Evolutionary conservation across 768 basidiomycete genomes (phyloP), one percentile per base, ranked within the genome.

Genomic region (Tylopilus felleus): DNA sequence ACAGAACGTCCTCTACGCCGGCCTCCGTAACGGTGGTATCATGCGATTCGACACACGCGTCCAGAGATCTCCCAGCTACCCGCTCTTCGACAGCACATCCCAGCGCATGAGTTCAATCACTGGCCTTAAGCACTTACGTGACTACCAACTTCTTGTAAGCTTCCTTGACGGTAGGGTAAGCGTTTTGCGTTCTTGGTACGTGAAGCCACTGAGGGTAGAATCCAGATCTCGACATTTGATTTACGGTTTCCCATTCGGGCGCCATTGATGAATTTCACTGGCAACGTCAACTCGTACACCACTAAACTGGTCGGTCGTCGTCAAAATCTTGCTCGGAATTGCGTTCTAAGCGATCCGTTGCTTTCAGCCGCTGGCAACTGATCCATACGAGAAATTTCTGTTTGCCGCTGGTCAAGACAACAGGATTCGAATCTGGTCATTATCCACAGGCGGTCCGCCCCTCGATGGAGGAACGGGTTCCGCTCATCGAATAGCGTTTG

Each of bases 361-460:
- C 39, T 41, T 43, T 25, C 60, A 90, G 88, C 87, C 87, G 6
- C 73, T 88, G 7, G 72, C 79, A 1, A 62, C 81, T 17, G 86
- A 89, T 58, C 78, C 82, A 0, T 56, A 66, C 8, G 75, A 84
- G 45, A 73, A 80, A 27, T 78, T 85, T 47, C 62, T 92, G 17
- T 88, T 88, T 54, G 84, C 84, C 9, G 85, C 85, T 0, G 88
- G 88, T 10, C 78, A 83, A 56, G 88, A 92, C 66, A 58, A 70
- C 40, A 76, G 75, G 29, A 77, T 90, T 53, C 81, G 86, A 22
- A 79, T 77, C 3, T 91, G 89, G 89, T 86, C 86, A 12, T 65
- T 90, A 9, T 74, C 68, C 16, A 79, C 77, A 8, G 88, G 86
- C 5, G 69, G 69, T 22, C 56, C 53, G 13, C 56, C 64, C 21